phyloP scores from a whole-genome alignment of 495 filamentous ascomycete species.

The Xylaria grammica region DNA sequence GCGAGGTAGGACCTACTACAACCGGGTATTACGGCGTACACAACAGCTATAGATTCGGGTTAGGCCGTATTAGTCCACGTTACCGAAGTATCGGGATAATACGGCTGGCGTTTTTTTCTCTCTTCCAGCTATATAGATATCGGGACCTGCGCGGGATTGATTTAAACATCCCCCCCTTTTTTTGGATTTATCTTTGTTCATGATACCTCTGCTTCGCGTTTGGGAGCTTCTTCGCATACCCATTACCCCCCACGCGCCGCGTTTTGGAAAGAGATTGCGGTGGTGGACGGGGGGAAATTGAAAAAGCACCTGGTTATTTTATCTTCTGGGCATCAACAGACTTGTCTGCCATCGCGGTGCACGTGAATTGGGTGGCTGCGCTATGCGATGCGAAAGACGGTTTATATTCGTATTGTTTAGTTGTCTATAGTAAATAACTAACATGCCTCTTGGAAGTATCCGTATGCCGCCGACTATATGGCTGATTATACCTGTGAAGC shows the following conservation, averaged over 20 bases:
- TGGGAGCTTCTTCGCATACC: not conserved
- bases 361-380: not conserved
- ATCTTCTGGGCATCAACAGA: not conserved
- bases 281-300: not conserved
- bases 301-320: not conserved
- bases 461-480: not conserved
- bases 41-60: not conserved
- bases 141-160: not conserved
- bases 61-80: not conserved
- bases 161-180: not conserved
- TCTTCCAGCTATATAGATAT: not conserved
- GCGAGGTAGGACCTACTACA: not conserved
- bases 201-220: slow-evolving; percentile 26
- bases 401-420: slow-evolving; percentile 16
- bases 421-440: slow-evolving; percentile 2
- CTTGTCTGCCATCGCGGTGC: not conserved
- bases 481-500: not conserved
- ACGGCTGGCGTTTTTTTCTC: slow-evolving; percentile 7
- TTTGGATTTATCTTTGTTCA: slow-evolving; percentile 18
- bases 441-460: not conserved
- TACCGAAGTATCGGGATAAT: not conserved
- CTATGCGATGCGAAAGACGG: not conserved
- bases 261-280: slow-evolving; percentile 1
- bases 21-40: not conserved
- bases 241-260: too few species aligned